Conservation (phyloP, 2,329 filamentous ascomycete species). For the Hypoxylon rubiginosum region DNA sequence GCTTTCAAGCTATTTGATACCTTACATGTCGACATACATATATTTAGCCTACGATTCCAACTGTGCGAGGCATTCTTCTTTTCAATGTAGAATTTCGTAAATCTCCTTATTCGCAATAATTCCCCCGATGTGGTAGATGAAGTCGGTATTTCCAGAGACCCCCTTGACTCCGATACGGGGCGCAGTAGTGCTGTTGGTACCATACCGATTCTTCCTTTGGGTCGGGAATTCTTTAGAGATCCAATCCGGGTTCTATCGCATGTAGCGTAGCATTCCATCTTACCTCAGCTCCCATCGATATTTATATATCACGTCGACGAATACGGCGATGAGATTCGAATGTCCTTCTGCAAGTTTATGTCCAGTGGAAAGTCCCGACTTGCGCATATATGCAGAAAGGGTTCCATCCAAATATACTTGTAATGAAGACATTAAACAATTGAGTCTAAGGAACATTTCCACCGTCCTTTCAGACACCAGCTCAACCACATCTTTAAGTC, state of each 20-base stretch:
- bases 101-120: not conserved
- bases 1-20: too few species aligned
- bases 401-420: not conserved
- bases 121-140: not conserved
- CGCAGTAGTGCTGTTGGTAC: not conserved
- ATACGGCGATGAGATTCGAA: not conserved
- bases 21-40: not conserved
- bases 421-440: not conserved
- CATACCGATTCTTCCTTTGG: not conserved
- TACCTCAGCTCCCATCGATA: not conserved
- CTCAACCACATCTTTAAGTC: too few species aligned
- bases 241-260: constrained; percentile 8
- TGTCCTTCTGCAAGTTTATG: not conserved
- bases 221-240: constrained; percentile 9
- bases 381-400: not conserved
- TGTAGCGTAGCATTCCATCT: not conserved
- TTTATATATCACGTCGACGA: not conserved
- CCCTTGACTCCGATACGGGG: not conserved
- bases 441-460: too few species aligned
- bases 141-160: not conserved
- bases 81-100: not conserved
- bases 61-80: too few species aligned
- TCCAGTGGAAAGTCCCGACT: not conserved
- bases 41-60: not conserved
- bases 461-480: too few species aligned